Percentiles rank a stretch among this genome's conserved stretches.
These are phyloP conservation scores for Bolboschoenus planiculmis DNA, from an alignment of 176 grass and related monocot genomes.

Conservation along the genomic window DNA sequence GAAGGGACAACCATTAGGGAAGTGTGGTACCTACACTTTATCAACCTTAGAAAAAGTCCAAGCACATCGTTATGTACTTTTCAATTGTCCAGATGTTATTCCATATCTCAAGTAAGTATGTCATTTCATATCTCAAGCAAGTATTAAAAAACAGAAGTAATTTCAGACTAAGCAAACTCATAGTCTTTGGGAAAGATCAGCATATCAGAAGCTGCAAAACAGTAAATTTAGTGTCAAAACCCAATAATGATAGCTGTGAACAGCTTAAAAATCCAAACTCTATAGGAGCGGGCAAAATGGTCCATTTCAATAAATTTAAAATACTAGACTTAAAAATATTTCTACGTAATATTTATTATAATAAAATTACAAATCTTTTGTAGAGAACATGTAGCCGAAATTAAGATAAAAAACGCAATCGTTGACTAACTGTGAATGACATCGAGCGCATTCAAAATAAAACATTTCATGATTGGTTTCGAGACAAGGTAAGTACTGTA, in stretches of 20 bases:
- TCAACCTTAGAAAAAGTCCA: background rate
- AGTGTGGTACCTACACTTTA: background rate
- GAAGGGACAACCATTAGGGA: background rate
- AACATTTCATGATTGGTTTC: background rate
- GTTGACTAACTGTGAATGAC: background rate
- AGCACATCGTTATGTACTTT: slow-evolving; percentile 1
- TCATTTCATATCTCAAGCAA: background rate
- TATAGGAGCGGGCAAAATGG: too few relatives aligned
- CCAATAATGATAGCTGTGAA: too few relatives aligned
- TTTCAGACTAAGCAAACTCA: too few relatives aligned
- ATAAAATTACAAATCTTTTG: background rate
- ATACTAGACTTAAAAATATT: too few relatives aligned
- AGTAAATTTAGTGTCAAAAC: too few relatives aligned
- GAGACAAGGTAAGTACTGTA: too few relatives aligned
- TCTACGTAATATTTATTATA: too few relatives aligned
- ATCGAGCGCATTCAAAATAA: background rate
- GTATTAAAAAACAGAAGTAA: background rate
- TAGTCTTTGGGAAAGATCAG: too few relatives aligned
- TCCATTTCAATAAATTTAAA: too few relatives aligned
- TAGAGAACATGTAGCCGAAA: background rate
- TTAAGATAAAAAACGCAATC: background rate
- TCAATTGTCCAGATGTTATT: background rate
- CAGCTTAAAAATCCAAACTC: too few relatives aligned
- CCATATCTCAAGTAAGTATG: background rate
- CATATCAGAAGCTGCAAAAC: too few relatives aligned